Conservation (phyloP, 2,329 filamentous ascomycete genomes). For the Venturia effusa region DNA sequence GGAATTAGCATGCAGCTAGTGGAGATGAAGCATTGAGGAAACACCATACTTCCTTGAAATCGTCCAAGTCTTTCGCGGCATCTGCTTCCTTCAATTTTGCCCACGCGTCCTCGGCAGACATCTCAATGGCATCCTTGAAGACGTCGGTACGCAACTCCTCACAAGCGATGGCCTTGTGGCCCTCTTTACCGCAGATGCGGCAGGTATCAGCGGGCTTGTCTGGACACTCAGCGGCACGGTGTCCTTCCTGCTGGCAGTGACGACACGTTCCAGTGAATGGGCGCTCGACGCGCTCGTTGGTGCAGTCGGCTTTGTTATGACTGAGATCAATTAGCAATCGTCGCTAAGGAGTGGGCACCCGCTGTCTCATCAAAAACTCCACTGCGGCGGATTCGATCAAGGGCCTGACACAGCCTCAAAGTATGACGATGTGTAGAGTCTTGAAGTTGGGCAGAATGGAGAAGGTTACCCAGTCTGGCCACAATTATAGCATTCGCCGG, state of each 20-base stretch:
- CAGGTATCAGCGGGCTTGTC: conserved; percentile 42
- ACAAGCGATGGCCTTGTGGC: conserved; percentile 39
- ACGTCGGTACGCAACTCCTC: conserved; percentile 25
- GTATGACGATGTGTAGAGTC: neutral
- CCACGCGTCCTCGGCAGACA: conserved; percentile 41
- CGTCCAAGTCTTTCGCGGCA: conserved; percentile 37
- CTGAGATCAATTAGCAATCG: conserved; percentile 22
- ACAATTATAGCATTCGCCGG: conserved; percentile 49
- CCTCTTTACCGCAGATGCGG: conserved; percentile 40
- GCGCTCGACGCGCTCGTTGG: conserved; percentile 42
- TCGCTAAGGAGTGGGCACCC: neutral
- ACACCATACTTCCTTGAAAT: conserved; percentile 34
- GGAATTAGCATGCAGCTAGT: neutral
- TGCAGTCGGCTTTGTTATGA: conserved; percentile 53
- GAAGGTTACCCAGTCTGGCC: conserved; percentile 38
- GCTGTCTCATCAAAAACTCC: neutral
- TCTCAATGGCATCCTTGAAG: conserved; percentile 29
- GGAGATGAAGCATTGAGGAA: conserved; percentile 9
- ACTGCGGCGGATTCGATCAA: neutral
- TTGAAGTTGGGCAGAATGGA: neutral
- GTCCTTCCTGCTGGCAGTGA: conserved; percentile 42
- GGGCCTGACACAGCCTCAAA: neutral
- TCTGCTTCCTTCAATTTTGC: conserved; percentile 36
- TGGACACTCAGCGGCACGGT: conserved; percentile 53
- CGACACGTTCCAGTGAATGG: conserved; percentile 49